phyloP scores from a whole-genome alignment of 257 asterid species.

The Nicotiana paniculata region DNA sequence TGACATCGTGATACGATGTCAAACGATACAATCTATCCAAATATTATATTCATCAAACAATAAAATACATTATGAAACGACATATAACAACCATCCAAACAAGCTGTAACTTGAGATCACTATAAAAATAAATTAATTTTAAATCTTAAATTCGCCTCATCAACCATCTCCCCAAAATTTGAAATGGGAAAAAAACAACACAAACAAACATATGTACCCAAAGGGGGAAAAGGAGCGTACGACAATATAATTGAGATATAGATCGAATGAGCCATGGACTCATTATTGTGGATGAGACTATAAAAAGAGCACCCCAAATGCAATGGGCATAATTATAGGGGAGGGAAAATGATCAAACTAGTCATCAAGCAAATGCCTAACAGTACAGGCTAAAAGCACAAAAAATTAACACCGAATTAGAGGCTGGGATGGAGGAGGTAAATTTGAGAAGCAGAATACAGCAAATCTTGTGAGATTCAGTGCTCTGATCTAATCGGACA shows the following conservation, averaged over 20 bases:
- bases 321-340: not conserved
- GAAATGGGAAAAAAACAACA: no score
- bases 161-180: not conserved
- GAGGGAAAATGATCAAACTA: not conserved
- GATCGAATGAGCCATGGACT: not conserved
- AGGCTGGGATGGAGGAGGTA: not conserved
- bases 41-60: no score
- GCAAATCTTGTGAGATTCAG: slow-evolving; percentile 1
- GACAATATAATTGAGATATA: not conserved
- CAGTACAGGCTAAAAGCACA: not conserved
- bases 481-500: not conserved
- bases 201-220: not conserved
- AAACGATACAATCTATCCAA: no score
- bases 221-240: not conserved
- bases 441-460: not conserved
- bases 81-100: no score
- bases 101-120: no score
- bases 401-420: not conserved
- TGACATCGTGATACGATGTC: no score
- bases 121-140: no score
- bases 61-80: no score
- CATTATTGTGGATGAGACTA: not conserved
- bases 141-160: no score
- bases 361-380: not conserved
- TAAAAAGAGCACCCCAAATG: not conserved